Conservation (phyloP, 441 rosid species). For the Daphne laureola region DNA sequence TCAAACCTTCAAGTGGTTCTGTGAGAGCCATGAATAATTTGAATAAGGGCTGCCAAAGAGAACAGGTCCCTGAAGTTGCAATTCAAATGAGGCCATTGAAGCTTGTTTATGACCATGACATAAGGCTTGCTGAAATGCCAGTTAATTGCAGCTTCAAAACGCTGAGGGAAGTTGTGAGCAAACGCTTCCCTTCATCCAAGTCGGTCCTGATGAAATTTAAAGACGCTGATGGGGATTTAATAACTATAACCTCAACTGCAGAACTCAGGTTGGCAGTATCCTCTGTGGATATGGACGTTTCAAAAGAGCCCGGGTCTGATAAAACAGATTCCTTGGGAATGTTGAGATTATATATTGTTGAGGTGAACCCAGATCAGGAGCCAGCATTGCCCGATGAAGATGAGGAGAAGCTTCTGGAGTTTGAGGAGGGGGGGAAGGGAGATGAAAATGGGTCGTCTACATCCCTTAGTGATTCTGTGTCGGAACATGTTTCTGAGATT, state of each 20-base stretch:
- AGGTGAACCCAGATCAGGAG: constrained; percentile 85
- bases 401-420: constrained; percentile 58
- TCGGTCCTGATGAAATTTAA: constrained; percentile 74
- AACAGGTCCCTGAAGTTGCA: constrained; percentile 28
- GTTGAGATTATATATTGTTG: constrained; percentile 83
- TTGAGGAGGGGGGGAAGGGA: constrained; percentile 39
- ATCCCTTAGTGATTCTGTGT: constrained; percentile 37
- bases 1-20: constrained; percentile 49
- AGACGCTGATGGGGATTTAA: constrained; percentile 89
- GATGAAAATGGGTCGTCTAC: constrained; percentile 46
- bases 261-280: constrained; percentile 78
- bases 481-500: constrained; percentile 39
- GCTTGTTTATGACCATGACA: constrained; percentile 88
- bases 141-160: constrained; percentile 68
- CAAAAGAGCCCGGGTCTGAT: constrained; percentile 45
- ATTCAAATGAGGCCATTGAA: constrained; percentile 61
- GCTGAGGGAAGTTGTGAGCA: constrained; percentile 67
- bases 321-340: constrained; percentile 43
- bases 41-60: constrained; percentile 24
- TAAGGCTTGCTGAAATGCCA: constrained; percentile 78
- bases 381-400: constrained; percentile 65
- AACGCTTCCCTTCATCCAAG: constrained; percentile 75
- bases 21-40: constrained; percentile 27
- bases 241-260: constrained; percentile 64
- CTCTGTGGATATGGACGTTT: constrained; percentile 40